Evolutionary conservation across 2,329 filamentous ascomycete species (phyloP).

Genomic region (Exophiala sp.): DNA sequence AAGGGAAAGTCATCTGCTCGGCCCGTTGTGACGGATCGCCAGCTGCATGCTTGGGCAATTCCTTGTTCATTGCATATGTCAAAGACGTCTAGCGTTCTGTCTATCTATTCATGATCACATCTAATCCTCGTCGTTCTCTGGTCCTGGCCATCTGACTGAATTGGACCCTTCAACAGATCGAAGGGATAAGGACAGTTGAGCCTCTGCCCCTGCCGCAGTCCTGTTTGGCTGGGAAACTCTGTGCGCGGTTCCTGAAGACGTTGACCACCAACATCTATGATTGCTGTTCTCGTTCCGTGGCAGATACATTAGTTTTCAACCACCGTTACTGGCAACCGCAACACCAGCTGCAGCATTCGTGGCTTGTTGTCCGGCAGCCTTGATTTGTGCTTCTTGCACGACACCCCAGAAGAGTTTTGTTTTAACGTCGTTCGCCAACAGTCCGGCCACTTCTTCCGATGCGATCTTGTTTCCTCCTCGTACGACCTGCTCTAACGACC

Average conservation of each 20-base stretch:
- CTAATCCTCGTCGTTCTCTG: too few relatives aligned
- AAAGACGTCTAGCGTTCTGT: too few relatives aligned
- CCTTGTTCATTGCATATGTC: too few relatives aligned
- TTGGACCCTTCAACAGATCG: too few relatives aligned
- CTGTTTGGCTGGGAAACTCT: not conserved
- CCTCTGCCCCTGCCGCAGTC: too few relatives aligned
- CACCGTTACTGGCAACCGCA: slow-evolving; percentile 8
- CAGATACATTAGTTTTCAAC: slow-evolving; percentile 4
- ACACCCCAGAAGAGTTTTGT: slow-evolving; percentile 49
- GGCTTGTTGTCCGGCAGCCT: slow-evolving; percentile 17
- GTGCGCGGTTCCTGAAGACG: not conserved
- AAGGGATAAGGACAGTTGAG: too few relatives aligned
- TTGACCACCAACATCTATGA: not conserved
- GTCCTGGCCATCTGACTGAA: too few relatives aligned
- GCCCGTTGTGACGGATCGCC: too few relatives aligned
- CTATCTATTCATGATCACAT: too few relatives aligned
- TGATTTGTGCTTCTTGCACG: slow-evolving; percentile 29
- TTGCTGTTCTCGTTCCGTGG: too few relatives aligned
- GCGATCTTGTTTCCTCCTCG: slow-evolving; percentile 57
- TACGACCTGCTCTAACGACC: slow-evolving; percentile 52
- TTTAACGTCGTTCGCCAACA: slow-evolving; percentile 50
- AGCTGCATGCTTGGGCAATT: too few relatives aligned
- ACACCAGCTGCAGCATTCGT: slow-evolving; percentile 13
- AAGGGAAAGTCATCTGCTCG: too few relatives aligned
- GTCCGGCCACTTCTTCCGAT: slow-evolving; percentile 50